phyloP scores from a whole-genome alignment of 176 grass and related monocot genomes.

The Triticum dicoccoides region DNA sequence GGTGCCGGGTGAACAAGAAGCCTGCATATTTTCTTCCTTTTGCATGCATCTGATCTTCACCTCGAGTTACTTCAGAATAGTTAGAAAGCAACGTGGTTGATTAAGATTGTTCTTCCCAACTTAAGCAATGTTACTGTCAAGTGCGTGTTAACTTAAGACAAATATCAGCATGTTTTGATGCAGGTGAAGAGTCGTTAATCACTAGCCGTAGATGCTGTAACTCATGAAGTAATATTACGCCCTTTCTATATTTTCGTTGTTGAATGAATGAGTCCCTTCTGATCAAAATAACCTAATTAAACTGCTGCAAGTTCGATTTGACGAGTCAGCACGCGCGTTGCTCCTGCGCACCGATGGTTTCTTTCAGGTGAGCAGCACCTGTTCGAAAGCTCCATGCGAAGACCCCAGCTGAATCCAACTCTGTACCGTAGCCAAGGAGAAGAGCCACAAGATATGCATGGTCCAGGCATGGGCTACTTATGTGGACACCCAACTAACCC shows the following conservation, averaged over 20 bases:
- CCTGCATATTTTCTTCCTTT: neutral
- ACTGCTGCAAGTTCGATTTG: neutral
- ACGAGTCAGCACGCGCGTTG: neutral
- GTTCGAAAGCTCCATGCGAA: slow-evolving; percentile 5
- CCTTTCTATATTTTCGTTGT: too few species aligned
- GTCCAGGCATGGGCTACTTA: neutral
- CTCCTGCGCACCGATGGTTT: neutral
- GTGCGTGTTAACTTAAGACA: neutral
- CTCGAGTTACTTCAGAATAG: neutral
- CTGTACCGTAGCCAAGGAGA: neutral
- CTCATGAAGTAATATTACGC: neutral
- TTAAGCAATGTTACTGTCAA: too few species aligned
- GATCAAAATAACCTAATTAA: neutral
- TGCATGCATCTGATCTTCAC: neutral
- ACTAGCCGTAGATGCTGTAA: too few species aligned
- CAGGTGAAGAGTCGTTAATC: too few species aligned
- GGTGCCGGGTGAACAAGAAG: neutral
- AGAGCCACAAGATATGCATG: slow-evolving; percentile 25
- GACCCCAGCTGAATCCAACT: slow-evolving; percentile 7
- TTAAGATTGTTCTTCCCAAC: too few species aligned
- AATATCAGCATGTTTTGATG: neutral
- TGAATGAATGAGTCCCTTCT: neutral
- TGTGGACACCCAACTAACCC: slow-evolving; percentile 18
- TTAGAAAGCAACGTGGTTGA: too few species aligned
- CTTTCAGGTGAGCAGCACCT: slow-evolving; percentile 21